Evolutionary conservation across 352 stramenopile species (phyloP), one percentile per base, ranked within the genome.

Genomic region (Phytophthora lateralis): DNA sequence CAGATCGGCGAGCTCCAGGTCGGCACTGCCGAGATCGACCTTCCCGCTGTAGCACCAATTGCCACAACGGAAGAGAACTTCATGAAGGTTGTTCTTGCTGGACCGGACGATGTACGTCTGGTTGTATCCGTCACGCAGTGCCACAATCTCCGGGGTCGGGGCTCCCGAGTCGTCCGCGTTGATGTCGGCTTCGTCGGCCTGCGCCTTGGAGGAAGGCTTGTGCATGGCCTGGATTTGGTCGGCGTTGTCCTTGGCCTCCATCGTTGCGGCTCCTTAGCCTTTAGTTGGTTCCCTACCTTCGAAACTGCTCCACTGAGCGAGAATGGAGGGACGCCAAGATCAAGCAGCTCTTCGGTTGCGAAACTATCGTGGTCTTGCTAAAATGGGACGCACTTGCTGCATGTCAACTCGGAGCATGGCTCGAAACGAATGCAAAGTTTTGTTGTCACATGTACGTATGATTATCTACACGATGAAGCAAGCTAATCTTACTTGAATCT

Each of bases 11-110:
- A 98, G 85, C 48, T 92, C 90, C 17, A 98, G 66, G 3, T 77
- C 72, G 20, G 88, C 53, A 59, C 76, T 79, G 21, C 93, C 82
- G 39, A 98, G 59, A 65, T 97, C 88, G 14, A 98, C 85, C 62
- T 90, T 90, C 27, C 93, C 94, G 42, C 74, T 85, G 75, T 98
- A 98, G 76, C 95, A 98, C 89, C 89, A 98, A 73, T 98, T 98
- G 34, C 95, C 95, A 63, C 93, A 98, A 41, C 90, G 82, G 66
- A 98, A 98, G 53, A 98, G 83, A 51, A 97, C 91, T 44, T 97
- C 80, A 58, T 95, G 85, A 49, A 95, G 76, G 43, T 78, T 82
- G 49, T 60, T 82, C 11, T 77, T 76, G 60, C 79, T 85, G 29
- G 81, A 84, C 21, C 84, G 79, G 39, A 97, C 85, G 51, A 97